phyloP scores from a whole-genome alignment of 2,329 filamentous ascomycete species.

The Daldinia sp. region DNA sequence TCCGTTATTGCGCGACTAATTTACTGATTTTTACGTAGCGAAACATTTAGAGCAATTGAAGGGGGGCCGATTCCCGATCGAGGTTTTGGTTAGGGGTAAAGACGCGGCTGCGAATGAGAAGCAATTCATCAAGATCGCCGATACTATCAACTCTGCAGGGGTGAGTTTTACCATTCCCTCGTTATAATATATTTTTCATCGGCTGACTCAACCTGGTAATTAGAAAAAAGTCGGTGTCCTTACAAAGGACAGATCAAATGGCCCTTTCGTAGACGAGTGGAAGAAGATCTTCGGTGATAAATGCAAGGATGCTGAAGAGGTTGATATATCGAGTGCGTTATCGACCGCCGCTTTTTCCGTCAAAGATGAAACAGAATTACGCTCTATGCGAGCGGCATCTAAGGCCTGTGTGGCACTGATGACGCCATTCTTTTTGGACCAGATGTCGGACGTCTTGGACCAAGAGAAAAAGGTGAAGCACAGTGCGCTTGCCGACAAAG shows the following conservation, averaged over 20 bases:
- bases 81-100: conserved; percentile 91
- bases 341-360: conserved; percentile 86
- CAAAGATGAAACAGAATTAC: conserved; percentile 94
- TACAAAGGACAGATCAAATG: conserved; percentile 82
- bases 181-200: conserved; percentile 8
- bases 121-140: conserved; percentile 83
- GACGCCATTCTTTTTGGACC: conserved; percentile 96
- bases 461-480: conserved; percentile 98
- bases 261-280: conserved; percentile 96
- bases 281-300: conserved; percentile 81
- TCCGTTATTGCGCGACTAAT: conserved; percentile 10
- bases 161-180: conserved; percentile 59
- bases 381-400: conserved; percentile 92
- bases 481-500: conserved; percentile 82
- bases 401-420: conserved; percentile 94
- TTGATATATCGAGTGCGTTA: conserved; percentile 83
- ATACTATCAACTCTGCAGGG: conserved; percentile 86
- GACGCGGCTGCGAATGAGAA: conserved; percentile 91
- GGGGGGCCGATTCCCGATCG: conserved; percentile 89
- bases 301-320: conserved; percentile 85
- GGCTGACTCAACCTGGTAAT: conserved; percentile 20
- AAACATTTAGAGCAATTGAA: conserved; percentile 93
- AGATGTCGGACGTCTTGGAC: conserved; percentile 96
- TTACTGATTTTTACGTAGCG: conserved; percentile 63
- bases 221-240: conserved; percentile 91